These are phyloP conservation scores for Yamadazyma triangularis DNA, from an alignment of 1,139 yeast species.

Conservation along the genomic window DNA sequence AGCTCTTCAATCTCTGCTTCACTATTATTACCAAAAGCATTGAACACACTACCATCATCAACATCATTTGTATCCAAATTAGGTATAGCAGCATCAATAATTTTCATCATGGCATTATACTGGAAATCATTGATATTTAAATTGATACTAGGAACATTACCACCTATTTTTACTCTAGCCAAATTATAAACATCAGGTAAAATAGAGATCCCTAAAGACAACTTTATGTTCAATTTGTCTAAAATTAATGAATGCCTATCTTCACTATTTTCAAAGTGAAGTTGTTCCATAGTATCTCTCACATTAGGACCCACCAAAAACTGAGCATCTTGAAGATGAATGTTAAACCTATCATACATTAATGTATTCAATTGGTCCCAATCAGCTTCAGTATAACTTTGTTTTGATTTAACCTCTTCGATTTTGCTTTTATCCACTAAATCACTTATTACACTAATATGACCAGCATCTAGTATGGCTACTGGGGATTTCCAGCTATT, in stretches of 20 bases:
- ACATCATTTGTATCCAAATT: slow-evolving; percentile 34
- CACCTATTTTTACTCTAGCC: slow-evolving; percentile 70
- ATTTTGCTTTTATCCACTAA: slow-evolving; percentile 69
- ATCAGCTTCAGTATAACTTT: slow-evolving; percentile 66
- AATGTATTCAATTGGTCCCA: slow-evolving; percentile 66
- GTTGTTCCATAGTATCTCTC: slow-evolving; percentile 67
- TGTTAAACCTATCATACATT: slow-evolving; percentile 84
- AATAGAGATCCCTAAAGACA: slow-evolving; percentile 76
- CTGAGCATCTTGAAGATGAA: slow-evolving; percentile 82
- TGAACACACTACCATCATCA: slow-evolving; percentile 31
- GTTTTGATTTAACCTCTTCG: slow-evolving; percentile 66
- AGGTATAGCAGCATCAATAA: slow-evolving; percentile 71
- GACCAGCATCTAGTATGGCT: slow-evolving; percentile 94
- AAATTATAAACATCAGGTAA: slow-evolving; percentile 74
- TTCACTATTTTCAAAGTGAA: slow-evolving; percentile 44
- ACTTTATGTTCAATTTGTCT: slow-evolving; percentile 70
- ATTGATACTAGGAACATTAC: slow-evolving; percentile 70
- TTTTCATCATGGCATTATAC: slow-evolving; percentile 79
- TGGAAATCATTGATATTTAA: slow-evolving; percentile 83
- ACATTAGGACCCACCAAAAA: slow-evolving; percentile 82
- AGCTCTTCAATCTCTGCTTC: slow-evolving; percentile 18
- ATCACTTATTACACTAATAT: slow-evolving; percentile 78
- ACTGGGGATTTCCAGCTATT: slow-evolving; percentile 81
- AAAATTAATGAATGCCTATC: slow-evolving; percentile 51
- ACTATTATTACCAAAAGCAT: slow-evolving; percentile 26